Conservation (phyloP, 2,329 filamentous ascomycete species). For the Apiospora phragmitis region DNA sequence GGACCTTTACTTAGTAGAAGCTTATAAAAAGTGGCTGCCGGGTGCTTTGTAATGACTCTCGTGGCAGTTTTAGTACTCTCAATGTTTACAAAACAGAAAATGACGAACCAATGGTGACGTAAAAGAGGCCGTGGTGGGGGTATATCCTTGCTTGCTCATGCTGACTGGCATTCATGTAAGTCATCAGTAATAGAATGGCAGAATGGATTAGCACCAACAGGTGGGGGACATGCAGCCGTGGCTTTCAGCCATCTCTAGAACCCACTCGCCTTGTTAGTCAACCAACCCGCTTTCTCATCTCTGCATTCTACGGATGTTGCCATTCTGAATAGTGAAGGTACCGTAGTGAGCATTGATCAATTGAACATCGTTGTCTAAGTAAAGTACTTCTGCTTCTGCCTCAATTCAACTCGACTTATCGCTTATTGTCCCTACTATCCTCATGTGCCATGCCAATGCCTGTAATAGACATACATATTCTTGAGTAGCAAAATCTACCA, state of each 20-base stretch:
- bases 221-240: neutral
- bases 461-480: neutral
- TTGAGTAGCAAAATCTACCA: neutral
- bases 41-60: conserved; percentile 21
- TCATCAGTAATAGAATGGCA: conserved; percentile 16
- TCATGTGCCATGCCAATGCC: neutral
- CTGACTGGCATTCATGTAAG: conserved; percentile 15
- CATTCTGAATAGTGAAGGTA: too few relatives aligned
- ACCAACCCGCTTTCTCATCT: neutral
- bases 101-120: conserved; percentile 16
- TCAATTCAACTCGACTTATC: neutral
- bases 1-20: neutral
- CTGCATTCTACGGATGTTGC: too few relatives aligned
- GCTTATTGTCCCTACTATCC: neutral
- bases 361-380: neutral
- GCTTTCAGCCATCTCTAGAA: neutral
- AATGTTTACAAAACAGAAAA: neutral
- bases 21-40: neutral
- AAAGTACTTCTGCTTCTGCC: neutral
- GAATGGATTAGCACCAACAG: neutral
- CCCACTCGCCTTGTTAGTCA: neutral
- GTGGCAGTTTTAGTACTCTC: neutral
- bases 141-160: conserved; percentile 4
- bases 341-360: too few relatives aligned
- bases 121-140: conserved; percentile 10